Percentiles rank a stretch among this genome's conserved stretches.
Conservation (phyloP, 2,329 filamentous ascomycete genomes). For the Hansfordia pulvinata region DNA sequence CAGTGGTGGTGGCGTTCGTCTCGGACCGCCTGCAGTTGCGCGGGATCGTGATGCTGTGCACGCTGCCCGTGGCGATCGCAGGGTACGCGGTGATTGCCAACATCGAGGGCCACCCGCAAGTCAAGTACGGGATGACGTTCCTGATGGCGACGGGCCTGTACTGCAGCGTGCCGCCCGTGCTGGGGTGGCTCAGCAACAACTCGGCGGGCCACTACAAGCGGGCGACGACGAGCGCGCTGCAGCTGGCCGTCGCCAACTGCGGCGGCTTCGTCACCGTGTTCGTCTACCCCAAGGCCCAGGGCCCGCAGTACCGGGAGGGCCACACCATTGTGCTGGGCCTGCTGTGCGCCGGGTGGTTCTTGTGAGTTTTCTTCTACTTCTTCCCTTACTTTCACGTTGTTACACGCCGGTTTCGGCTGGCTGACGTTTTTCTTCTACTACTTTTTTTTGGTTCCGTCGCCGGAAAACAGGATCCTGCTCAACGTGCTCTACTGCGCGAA, state of each 20-base stretch:
- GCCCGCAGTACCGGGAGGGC: slow-evolving; percentile 43
- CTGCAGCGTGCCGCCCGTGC: slow-evolving; percentile 44
- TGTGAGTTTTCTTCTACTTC: slow-evolving; percentile 31
- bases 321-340: slow-evolving; percentile 48
- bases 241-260: slow-evolving; percentile 52
- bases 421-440: not conserved
- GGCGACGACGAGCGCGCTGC: slow-evolving; percentile 51
- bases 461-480: slow-evolving; percentile 30
- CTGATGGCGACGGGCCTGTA: slow-evolving; percentile 55
- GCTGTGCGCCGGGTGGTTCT: slow-evolving; percentile 47
- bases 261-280: slow-evolving; percentile 55
- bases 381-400: slow-evolving; percentile 6
- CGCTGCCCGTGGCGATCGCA: slow-evolving; percentile 48
- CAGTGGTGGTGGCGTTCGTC: slow-evolving; percentile 37
- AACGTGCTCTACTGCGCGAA: slow-evolving; percentile 52
- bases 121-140: slow-evolving; percentile 54
- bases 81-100: slow-evolving; percentile 53
- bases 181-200: slow-evolving; percentile 57
- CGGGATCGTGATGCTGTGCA: slow-evolving; percentile 48
- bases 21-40: slow-evolving; percentile 47
- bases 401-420: slow-evolving; percentile 1
- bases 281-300: slow-evolving; percentile 42
- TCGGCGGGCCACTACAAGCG: slow-evolving; percentile 57
- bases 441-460: not conserved
- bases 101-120: slow-evolving; percentile 29